A percentile compares a stretch with the other conserved stretches of the same genome.
Conservation (phyloP, 129 eudicot genomes). For the Flaveria ramosissima region DNA sequence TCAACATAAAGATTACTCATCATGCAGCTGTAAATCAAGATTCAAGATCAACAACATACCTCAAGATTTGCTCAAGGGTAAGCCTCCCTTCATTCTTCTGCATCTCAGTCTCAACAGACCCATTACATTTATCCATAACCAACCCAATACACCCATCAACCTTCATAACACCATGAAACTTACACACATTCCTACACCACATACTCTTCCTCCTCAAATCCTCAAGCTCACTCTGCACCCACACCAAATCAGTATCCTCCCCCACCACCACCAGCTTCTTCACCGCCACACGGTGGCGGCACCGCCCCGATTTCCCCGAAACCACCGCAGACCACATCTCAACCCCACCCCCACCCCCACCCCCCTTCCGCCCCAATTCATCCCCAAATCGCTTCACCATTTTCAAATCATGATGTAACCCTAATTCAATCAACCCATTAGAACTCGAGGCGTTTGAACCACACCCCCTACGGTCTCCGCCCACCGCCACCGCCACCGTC, state of each 20-base stretch:
- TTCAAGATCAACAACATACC: slow-evolving; percentile 40
- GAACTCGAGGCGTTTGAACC: slow-evolving; percentile 29
- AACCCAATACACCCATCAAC: slow-evolving; percentile 56
- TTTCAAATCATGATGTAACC: slow-evolving; percentile 60
- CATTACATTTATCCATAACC: slow-evolving; percentile 81
- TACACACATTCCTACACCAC: slow-evolving; percentile 97
- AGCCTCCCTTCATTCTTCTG: slow-evolving; percentile 82
- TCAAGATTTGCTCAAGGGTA: slow-evolving; percentile 95
- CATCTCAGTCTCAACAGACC: slow-evolving; percentile 83
- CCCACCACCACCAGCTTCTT: slow-evolving; percentile 66
- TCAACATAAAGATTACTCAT: slow-evolving; percentile 6
- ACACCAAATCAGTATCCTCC: slow-evolving; percentile 75
- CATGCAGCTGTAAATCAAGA: neutral
- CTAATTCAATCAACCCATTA: slow-evolving; percentile 60
- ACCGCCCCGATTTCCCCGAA: slow-evolving; percentile 52
- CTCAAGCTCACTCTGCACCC: slow-evolving; percentile 87
- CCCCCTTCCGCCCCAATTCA: slow-evolving; percentile 37
- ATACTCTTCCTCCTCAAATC: slow-evolving; percentile 62
- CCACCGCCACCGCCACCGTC: slow-evolving; percentile 30
- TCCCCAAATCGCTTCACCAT: slow-evolving; percentile 67
- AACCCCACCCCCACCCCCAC: slow-evolving; percentile 39
- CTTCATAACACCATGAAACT: slow-evolving; percentile 70
- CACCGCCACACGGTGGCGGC: slow-evolving; percentile 86
- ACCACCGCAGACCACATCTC: slow-evolving; percentile 80
- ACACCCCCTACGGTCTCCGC: slow-evolving; percentile 38